These are phyloP conservation scores for Discostella stelligeroides DNA, from an alignment of 108 stramenopile genomes.

Conservation along the genomic window DNA sequence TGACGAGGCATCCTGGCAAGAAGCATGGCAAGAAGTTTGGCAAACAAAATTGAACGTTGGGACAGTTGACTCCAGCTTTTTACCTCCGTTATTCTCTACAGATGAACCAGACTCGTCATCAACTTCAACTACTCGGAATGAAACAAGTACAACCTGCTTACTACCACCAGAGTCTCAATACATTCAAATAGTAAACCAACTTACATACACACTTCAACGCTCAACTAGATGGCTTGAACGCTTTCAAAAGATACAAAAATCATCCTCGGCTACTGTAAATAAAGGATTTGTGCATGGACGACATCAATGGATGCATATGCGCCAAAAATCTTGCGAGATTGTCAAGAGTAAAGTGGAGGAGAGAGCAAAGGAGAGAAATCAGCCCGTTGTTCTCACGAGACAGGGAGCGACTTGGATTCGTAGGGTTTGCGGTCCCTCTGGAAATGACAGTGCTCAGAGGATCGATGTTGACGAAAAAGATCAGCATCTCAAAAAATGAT, in stretches of 20 bases:
- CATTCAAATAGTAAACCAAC: constrained; percentile 26
- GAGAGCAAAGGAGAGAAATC: constrained; percentile 40
- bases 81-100: constrained; percentile 22
- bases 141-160: constrained; percentile 21
- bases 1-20: constrained; percentile 37
- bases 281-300: constrained; percentile 15
- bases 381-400: constrained; percentile 42
- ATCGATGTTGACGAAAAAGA: neutral
- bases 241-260: constrained; percentile 27
- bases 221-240: constrained; percentile 15
- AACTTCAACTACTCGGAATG: neutral
- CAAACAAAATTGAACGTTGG: constrained; percentile 23
- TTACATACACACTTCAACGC: constrained; percentile 20
- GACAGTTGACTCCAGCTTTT: constrained; percentile 19
- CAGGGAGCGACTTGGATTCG: constrained; percentile 47
- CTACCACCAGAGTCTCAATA: constrained; percentile 47
- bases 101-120: neutral
- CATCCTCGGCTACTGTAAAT: constrained; percentile 1
- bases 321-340: constrained; percentile 35
- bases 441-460: neutral
- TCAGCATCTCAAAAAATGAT: too few species aligned
- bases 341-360: constrained; percentile 42
- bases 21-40: constrained; percentile 49
- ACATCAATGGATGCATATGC: constrained; percentile 15
- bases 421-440: constrained; percentile 33